These are phyloP conservation scores for Venturia aucupariae DNA, from an alignment of 2,329 filamentous ascomycete species.

Conservation along the genomic window DNA sequence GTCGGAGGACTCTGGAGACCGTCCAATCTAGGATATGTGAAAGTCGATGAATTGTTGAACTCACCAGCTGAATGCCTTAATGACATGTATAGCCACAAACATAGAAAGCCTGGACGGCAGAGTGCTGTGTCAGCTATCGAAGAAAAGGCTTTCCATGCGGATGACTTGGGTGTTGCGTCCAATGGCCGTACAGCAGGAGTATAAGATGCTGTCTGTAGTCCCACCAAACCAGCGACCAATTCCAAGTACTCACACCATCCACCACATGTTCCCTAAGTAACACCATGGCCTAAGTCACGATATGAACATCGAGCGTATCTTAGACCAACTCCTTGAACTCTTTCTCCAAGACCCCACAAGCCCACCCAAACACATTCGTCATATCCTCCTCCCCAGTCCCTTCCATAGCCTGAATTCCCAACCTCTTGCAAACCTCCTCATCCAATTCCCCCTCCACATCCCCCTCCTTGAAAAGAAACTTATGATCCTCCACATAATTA, in stretches of 20 bases:
- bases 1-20: no score
- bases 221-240: no score
- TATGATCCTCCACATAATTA: conserved; percentile 75
- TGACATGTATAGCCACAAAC: not conserved
- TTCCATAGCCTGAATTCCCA: conserved; percentile 25
- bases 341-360: conserved; percentile 1
- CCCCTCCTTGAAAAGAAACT: conserved; percentile 64
- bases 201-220: no score
- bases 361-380: conserved; percentile 13
- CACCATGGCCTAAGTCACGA: no score
- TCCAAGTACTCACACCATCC: no score
- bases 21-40: no score
- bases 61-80: not conserved
- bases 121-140: no score
- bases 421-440: conserved; percentile 27
- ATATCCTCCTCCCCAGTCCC: conserved; percentile 22
- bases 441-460: conserved; percentile 53
- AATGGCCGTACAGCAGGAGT: no score
- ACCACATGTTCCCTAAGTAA: not conserved
- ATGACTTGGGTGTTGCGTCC: no score
- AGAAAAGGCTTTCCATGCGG: no score
- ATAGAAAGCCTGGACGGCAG: no score
- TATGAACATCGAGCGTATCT: not conserved
- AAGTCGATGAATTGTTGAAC: not conserved
- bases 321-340: not conserved